Evolutionary conservation across 371 early-diverging fungal genomes (phyloP).

Genomic region (Entomophthora muscae): DNA sequence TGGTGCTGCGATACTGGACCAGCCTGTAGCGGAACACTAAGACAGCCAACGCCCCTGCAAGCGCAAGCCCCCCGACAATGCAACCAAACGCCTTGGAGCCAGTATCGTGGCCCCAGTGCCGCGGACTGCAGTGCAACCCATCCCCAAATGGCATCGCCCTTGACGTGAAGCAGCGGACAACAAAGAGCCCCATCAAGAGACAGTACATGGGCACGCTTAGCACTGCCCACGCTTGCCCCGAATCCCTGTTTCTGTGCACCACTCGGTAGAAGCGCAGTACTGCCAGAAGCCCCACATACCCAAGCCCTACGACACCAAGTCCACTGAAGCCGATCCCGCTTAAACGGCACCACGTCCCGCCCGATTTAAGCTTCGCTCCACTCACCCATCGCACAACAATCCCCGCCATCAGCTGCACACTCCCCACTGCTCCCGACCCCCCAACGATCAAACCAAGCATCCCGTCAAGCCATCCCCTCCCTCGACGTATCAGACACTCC

Average conservation of each 20-base stretch:
- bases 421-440: background rate
- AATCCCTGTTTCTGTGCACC: background rate
- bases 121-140: background rate
- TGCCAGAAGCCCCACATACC: background rate
- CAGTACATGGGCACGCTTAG: background rate
- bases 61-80: background rate
- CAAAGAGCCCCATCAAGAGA: background rate
- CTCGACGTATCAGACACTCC: background rate
- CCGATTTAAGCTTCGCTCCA: background rate
- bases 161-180: background rate
- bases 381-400: background rate
- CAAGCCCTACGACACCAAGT: background rate
- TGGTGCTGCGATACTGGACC: background rate
- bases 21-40: background rate
- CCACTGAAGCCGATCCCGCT: background rate
- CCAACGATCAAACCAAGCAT: background rate
- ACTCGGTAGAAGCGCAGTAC: background rate
- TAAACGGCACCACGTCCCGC: background rate
- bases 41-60: background rate
- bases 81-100: background rate
- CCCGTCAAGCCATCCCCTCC: background rate
- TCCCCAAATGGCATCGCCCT: background rate
- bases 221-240: background rate
- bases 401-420: background rate
- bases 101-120: background rate